A percentile compares a stretch with the other conserved stretches of the same genome.
Evolutionary conservation across 2,329 filamentous ascomycete species (phyloP).

Genomic region (Monosporascus sp.): DNA sequence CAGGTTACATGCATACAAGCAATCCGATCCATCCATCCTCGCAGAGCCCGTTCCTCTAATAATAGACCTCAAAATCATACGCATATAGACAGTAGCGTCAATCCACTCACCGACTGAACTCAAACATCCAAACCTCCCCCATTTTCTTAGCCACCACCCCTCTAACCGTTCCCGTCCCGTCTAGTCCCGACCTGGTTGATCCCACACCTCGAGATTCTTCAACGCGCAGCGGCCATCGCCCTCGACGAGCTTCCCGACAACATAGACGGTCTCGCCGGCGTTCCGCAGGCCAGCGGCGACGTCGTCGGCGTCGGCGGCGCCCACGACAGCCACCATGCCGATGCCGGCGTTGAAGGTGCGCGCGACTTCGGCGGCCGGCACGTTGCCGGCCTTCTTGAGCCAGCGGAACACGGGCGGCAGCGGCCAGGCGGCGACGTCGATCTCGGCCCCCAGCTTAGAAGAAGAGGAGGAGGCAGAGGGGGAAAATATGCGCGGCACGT

Average conservation of each 20-base stretch:
- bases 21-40: too few relatives aligned
- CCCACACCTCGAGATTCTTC: conserved; percentile 47
- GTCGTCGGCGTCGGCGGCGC: conserved; percentile 54
- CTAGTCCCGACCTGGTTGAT: conserved; percentile 22
- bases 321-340: conserved; percentile 87
- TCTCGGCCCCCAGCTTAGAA: conserved; percentile 61
- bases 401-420: conserved; percentile 78
- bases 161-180: conserved; percentile 12
- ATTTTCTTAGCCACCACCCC: background rate
- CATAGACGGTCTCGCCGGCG: conserved; percentile 71
- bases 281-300: conserved; percentile 56
- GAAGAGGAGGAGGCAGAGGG: conserved; percentile 28
- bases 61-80: too few relatives aligned
- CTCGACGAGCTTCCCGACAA: conserved; percentile 65
- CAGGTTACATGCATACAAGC: too few relatives aligned
- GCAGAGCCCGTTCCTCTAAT: too few relatives aligned
- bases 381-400: conserved; percentile 70
- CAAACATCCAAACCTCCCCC: background rate
- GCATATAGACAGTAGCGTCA: background rate
- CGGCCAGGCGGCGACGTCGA: conserved; percentile 72
- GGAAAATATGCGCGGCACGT: conserved; percentile 92
- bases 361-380: conserved; percentile 75
- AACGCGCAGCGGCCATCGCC: conserved; percentile 56
- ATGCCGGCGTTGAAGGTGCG: conserved; percentile 92
- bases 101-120: background rate